phyloP scores from a whole-genome alignment of 352 stramenopile genomes.

The Phytophthora cajani region DNA sequence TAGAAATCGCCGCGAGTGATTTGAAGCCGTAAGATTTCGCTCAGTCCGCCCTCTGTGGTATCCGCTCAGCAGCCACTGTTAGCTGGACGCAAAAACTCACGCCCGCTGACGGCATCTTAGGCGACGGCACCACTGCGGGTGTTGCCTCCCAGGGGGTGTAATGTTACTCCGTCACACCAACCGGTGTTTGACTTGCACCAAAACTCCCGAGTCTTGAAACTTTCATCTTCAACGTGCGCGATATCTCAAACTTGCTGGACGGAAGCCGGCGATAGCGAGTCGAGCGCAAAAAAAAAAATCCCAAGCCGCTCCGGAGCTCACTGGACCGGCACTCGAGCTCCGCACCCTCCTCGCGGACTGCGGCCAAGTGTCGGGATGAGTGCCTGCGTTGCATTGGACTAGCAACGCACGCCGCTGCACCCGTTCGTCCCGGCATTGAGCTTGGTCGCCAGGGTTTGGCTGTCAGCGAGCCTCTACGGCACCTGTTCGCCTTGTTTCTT shows the following conservation, averaged over 20 bases:
- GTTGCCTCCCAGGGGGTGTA: constrained; percentile 3
- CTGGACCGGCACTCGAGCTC: not conserved
- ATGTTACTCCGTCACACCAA: not conserved
- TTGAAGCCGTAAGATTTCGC: constrained; percentile 26
- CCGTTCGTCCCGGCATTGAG: constrained; percentile 14
- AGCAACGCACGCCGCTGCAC: constrained; percentile 2
- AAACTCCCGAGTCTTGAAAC: not conserved
- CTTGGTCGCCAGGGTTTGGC: constrained; percentile 22
- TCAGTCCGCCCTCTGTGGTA: constrained; percentile 22
- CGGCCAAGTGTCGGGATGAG: too few relatives aligned
- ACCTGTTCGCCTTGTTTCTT: constrained; percentile 21
- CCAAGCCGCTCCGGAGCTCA: not conserved
- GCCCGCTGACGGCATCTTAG: not conserved
- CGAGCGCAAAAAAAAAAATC: not conserved
- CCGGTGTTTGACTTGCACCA: not conserved
- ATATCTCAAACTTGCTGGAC: too few relatives aligned
- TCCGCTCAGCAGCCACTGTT: constrained; percentile 10
- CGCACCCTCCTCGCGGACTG: too few relatives aligned
- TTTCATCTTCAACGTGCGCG: not conserved
- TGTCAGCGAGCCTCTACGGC: constrained; percentile 15
- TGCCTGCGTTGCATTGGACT: not conserved
- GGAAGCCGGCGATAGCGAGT: too few relatives aligned
- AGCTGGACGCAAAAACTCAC: not conserved
- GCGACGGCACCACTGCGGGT: not conserved
- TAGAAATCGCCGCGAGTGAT: constrained; percentile 16